These are phyloP conservation scores for Stagonosporopsis cucurbitacearum DNA, from an alignment of 2,329 filamentous ascomycete genomes.

Conservation along the genomic window DNA sequence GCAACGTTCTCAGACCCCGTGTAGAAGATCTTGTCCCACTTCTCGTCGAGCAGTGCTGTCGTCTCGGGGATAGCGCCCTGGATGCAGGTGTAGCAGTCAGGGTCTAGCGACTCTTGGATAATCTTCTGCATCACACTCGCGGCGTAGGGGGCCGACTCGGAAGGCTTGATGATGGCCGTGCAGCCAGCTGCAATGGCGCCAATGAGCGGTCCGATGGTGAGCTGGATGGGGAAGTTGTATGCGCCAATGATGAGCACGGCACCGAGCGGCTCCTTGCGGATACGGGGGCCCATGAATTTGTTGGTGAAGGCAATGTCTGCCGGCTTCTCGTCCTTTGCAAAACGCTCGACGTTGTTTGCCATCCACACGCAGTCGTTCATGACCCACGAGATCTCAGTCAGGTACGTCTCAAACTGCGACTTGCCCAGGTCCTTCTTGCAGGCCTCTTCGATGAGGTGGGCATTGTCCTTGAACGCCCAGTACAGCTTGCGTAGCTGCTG, in stretches of 20 bases:
- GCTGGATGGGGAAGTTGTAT: conserved; percentile 91
- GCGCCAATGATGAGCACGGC: conserved; percentile 84
- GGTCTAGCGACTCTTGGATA: conserved; percentile 76
- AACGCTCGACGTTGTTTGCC: conserved; percentile 78
- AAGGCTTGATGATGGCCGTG: conserved; percentile 88
- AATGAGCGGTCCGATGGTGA: conserved; percentile 78
- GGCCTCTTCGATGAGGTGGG: conserved; percentile 74
- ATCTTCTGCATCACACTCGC: conserved; percentile 83
- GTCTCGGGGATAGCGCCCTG: conserved; percentile 85
- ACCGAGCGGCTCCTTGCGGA: conserved; percentile 88
- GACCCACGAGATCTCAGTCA: conserved; percentile 79
- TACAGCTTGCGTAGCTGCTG: conserved; percentile 92
- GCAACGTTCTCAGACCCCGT: conserved; percentile 82
- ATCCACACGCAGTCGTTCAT: conserved; percentile 82
- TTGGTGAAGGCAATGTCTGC: conserved; percentile 72
- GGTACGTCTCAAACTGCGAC: conserved; percentile 72
- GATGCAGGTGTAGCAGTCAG: conserved; percentile 74
- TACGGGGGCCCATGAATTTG: conserved; percentile 72
- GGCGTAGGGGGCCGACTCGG: conserved; percentile 77
- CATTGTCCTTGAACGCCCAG: conserved; percentile 86
- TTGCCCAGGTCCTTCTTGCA: conserved; percentile 81
- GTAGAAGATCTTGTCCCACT: conserved; percentile 99
- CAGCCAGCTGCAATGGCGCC: conserved; percentile 94
- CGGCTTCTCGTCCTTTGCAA: conserved; percentile 81
- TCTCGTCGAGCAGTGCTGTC: conserved; percentile 80